A percentile compares a stretch with the other conserved stretches of the same genome.
Conservation (phyloP, 2,329 filamentous ascomycete genomes). For the Sclerotinia glacialis region DNA sequence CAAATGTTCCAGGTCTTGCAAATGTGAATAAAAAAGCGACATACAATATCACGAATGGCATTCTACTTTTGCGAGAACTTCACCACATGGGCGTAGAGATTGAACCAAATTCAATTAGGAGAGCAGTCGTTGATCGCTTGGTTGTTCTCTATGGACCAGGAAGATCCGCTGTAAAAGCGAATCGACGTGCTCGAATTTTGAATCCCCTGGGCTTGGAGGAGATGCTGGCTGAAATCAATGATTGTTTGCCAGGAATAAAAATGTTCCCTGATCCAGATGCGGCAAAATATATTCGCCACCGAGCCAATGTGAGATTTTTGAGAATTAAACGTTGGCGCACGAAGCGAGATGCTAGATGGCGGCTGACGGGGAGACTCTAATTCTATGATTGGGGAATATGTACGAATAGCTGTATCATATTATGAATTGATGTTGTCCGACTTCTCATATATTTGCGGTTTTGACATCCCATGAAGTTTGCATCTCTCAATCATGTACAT, state of each 20-base stretch:
- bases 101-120: slow-evolving; percentile 23
- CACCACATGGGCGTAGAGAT: slow-evolving; percentile 29
- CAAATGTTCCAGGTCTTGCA: background rate
- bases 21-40: background rate
- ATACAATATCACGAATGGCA: slow-evolving; percentile 30
- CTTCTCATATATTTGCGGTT: background rate
- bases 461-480: background rate
- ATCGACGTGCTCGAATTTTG: slow-evolving; percentile 24
- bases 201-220: slow-evolving; percentile 25
- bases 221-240: slow-evolving; percentile 28
- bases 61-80: slow-evolving; percentile 34
- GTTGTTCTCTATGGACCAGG: slow-evolving; percentile 34
- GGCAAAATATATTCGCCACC: slow-evolving; percentile 7
- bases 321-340: slow-evolving; percentile 2
- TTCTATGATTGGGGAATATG: background rate
- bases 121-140: slow-evolving; percentile 34
- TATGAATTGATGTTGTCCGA: background rate
- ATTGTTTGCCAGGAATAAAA: slow-evolving; percentile 28
- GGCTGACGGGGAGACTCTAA: slow-evolving; percentile 3
- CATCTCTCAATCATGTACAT: background rate
- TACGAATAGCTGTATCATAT: background rate
- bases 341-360: slow-evolving; percentile 8
- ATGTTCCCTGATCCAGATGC: slow-evolving; percentile 10
- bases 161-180: slow-evolving; percentile 28
- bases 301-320: slow-evolving; percentile 1